A percentile compares a stretch with the other conserved stretches of the same genome.
Conservation (phyloP, 495 filamentous ascomycete species). For the Tuber borchii region DNA sequence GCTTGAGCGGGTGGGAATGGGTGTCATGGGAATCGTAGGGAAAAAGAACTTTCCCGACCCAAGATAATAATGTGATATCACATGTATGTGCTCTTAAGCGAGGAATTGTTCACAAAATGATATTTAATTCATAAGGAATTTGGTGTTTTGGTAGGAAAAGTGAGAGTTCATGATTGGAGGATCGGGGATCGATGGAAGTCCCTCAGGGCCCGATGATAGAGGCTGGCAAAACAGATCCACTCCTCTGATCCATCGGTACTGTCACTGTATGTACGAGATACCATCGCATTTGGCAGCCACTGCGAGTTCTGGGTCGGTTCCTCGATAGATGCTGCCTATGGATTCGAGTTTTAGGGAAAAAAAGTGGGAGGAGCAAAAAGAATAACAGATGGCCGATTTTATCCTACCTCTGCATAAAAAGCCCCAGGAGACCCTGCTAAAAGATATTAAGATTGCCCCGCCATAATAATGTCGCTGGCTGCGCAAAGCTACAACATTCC, state of each 20-base stretch:
- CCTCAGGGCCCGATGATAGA: background rate
- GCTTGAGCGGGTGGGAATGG: background rate
- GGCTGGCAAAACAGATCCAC: slow-evolving; percentile 1
- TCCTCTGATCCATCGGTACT: slow-evolving; percentile 2
- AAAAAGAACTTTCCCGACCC: background rate
- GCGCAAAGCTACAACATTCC: background rate
- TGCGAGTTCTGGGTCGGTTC: background rate
- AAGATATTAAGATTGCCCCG: background rate
- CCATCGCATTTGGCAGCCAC: background rate
- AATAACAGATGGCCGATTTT: background rate
- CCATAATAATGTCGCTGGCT: background rate
- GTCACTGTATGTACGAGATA: background rate
- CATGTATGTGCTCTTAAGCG: slow-evolving; percentile 35
- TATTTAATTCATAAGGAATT: background rate
- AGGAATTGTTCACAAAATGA: slow-evolving; percentile 10
- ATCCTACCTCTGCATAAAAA: background rate
- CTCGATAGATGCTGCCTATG: background rate
- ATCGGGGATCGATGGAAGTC: slow-evolving; percentile 1
- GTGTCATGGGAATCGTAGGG: background rate
- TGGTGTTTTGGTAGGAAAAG: background rate
- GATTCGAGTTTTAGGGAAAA: background rate
- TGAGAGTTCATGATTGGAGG: slow-evolving; percentile 6
- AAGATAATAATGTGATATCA: slow-evolving; percentile 34
- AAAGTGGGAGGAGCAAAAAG: background rate
- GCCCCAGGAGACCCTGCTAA: background rate